A percentile compares a stretch with the other conserved stretches of the same genome.
Conservation (phyloP, 2,329 filamentous ascomycete species). For the Mycosphaerella arachidis region DNA sequence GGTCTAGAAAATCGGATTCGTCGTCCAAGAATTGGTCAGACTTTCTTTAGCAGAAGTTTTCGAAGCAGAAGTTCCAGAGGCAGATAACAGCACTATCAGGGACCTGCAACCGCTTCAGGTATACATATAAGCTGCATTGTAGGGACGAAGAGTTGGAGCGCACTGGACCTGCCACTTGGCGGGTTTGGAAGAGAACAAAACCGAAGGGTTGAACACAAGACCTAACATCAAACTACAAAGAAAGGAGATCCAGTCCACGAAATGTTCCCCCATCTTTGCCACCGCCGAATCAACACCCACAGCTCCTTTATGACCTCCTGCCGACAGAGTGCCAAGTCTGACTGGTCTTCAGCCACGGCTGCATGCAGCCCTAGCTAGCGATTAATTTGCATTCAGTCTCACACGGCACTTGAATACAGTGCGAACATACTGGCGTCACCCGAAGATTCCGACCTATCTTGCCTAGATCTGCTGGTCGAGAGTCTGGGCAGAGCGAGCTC, state of each 20-base stretch:
- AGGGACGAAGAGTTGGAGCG: no score
- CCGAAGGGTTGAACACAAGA: no score
- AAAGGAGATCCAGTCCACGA: no score
- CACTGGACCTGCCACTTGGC: no score
- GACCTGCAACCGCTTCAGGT: slow-evolving; percentile 48
- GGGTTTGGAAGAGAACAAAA: no score
- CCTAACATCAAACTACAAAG: no score
- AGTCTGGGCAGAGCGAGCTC: no score
- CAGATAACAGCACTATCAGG: slow-evolving; percentile 45
- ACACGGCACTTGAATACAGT: neutral
- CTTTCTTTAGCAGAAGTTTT: slow-evolving; percentile 36
- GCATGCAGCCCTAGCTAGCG: neutral
- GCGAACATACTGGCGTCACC: neutral
- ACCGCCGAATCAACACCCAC: neutral
- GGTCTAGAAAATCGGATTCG: slow-evolving; percentile 55
- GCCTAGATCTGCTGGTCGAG: neutral
- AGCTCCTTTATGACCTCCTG: neutral
- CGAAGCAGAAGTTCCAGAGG: no score
- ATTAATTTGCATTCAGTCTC: neutral
- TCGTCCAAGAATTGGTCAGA: slow-evolving; percentile 45
- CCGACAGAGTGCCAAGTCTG: neutral
- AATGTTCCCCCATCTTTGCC: neutral
- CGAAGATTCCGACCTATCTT: neutral
- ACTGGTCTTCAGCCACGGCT: neutral
- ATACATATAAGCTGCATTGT: slow-evolving; percentile 21